Percentiles rank a stretch among this genome's conserved stretches.
Conservation (phyloP, 83 land plant species). For the Thuja plicata region DNA sequence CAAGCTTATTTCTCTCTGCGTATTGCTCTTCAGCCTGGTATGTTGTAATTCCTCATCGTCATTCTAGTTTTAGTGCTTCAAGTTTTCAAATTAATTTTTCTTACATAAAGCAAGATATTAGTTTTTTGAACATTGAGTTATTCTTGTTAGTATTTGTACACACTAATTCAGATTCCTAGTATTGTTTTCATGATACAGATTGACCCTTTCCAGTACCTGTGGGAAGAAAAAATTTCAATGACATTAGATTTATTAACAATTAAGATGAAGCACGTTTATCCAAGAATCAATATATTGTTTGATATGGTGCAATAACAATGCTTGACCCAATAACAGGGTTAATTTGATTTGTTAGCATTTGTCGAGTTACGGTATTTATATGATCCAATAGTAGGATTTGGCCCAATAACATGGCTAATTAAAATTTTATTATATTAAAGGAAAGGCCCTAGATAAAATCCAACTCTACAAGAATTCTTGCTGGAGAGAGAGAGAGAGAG, state of each 20-base stretch:
- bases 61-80: neutral
- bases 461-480: no score
- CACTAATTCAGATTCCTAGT: neutral
- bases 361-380: neutral
- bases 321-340: neutral
- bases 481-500: no score
- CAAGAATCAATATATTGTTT: neutral
- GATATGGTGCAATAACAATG: neutral
- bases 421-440: no score
- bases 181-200: neutral
- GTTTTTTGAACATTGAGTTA: neutral
- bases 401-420: neutral
- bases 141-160: neutral
- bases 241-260: no score
- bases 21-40: constrained; percentile 95
- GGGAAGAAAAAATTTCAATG: neutral
- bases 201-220: neutral
- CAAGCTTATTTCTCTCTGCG: constrained; percentile 85
- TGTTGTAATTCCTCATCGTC: constrained; percentile 15
- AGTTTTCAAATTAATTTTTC: constrained; percentile 6
- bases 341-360: neutral
- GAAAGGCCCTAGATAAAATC: no score
- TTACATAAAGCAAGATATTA: neutral
- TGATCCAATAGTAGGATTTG: neutral
- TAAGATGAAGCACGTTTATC: neutral